phyloP scores from a whole-genome alignment of 306 rosid species.

The Glycine latifolia region DNA sequence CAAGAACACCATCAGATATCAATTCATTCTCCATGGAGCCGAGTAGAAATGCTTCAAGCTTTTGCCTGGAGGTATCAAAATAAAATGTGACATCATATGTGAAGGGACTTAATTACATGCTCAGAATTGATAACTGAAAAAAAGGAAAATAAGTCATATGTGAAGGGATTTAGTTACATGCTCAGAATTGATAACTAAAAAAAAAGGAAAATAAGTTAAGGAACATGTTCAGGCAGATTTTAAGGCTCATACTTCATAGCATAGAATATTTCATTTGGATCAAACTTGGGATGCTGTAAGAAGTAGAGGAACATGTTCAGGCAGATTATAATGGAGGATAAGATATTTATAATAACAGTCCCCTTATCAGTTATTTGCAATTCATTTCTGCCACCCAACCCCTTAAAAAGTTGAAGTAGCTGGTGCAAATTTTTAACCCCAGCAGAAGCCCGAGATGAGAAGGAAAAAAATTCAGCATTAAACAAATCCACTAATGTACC shows the following conservation, averaged over 20 bases:
- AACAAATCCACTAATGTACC: constrained; percentile 1
- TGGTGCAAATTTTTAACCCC: constrained; percentile 13
- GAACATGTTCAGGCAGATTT: constrained; percentile 18
- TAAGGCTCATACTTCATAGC: neutral
- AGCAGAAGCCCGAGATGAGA: constrained; percentile 10
- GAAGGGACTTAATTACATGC: constrained; percentile 32
- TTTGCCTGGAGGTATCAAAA: constrained; percentile 71
- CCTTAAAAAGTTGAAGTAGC: neutral
- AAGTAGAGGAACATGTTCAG: too few relatives aligned
- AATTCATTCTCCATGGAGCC: constrained; percentile 84
- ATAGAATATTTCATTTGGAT: constrained; percentile 36
- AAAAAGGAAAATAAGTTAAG: neutral
- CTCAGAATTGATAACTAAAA: constrained; percentile 22
- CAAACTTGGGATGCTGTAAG: constrained; percentile 3
- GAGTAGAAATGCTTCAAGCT: constrained; percentile 94
- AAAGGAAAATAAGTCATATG: neutral
- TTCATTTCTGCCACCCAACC: constrained; percentile 3
- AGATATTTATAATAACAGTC: constrained; percentile 25
- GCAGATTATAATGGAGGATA: constrained; percentile 14
- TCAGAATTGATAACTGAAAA: constrained; percentile 16
- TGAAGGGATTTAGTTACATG: constrained; percentile 30
- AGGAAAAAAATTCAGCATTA: constrained; percentile 13
- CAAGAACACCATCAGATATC: constrained; percentile 88
- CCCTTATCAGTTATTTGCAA: constrained; percentile 24
- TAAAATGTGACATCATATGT: constrained; percentile 30